phyloP scores from a whole-genome alignment of 1,139 yeast species.

The Meyerozyma sp. region DNA sequence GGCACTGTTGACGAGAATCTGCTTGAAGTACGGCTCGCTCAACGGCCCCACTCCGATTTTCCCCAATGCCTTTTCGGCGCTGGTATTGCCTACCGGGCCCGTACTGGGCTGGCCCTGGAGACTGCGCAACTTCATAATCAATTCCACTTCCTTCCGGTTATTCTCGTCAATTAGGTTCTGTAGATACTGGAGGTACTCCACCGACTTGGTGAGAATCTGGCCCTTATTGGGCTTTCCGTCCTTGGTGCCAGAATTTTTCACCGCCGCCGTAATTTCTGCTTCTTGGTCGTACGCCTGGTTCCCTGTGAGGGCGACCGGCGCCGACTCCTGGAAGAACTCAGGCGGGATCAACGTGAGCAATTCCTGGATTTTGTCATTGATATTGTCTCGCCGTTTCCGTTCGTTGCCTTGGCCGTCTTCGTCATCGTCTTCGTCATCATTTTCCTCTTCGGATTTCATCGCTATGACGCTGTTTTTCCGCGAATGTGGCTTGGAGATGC shows the following conservation, averaged over 20 bases:
- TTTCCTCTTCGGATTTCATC: constrained; percentile 21
- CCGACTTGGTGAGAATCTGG: constrained; percentile 77
- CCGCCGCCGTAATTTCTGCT: constrained; percentile 23
- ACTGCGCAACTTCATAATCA: constrained; percentile 55
- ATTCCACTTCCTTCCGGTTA: constrained; percentile 74
- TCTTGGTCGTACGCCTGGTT: constrained; percentile 9
- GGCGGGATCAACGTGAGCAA: constrained; percentile 65
- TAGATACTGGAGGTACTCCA: constrained; percentile 71
- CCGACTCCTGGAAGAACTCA: constrained; percentile 40
- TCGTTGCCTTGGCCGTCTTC: constrained; percentile 42
- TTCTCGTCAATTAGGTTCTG: constrained; percentile 74
- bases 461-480: constrained; percentile 32
- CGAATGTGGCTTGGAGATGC: constrained; percentile 38
- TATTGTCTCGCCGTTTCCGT: constrained; percentile 78
- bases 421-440: constrained; percentile 21
- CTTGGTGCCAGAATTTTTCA: constrained; percentile 61
- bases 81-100: constrained; percentile 55
- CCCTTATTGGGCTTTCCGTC: constrained; percentile 95
- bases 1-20: constrained; percentile 30
- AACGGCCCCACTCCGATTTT: constrained; percentile 80
- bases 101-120: constrained; percentile 26
- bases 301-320: constrained; percentile 1
- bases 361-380: constrained; percentile 86
- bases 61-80: constrained; percentile 76
- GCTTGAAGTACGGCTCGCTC: constrained; percentile 44